Percentiles rank a stretch among this genome's conserved stretches.
Conservation (phyloP, 1,139 yeast genomes). For the Pneumocystis jirovecii region DNA sequence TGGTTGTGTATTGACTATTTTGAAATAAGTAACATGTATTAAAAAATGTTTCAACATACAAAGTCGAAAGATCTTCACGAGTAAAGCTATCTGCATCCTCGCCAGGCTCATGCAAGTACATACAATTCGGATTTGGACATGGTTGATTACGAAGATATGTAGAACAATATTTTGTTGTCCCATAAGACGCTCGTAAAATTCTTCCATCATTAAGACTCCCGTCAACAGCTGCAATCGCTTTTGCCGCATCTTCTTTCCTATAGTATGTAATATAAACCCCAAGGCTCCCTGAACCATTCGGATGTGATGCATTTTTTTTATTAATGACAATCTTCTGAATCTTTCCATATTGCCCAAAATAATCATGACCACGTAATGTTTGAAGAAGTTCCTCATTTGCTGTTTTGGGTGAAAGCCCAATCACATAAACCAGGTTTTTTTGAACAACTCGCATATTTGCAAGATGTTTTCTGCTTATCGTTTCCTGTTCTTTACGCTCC, state of each 20-base stretch:
- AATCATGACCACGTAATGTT: slow-evolving; percentile 73
- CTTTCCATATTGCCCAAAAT: slow-evolving; percentile 95
- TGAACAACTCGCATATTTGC: slow-evolving; percentile 97
- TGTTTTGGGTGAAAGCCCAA: slow-evolving; percentile 85
- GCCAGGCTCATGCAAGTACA: slow-evolving; percentile 98
- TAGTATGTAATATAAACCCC: slow-evolving; percentile 95
- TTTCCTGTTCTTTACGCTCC: slow-evolving; percentile 82
- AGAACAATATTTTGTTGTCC: slow-evolving; percentile 95
- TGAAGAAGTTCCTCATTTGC: slow-evolving; percentile 80
- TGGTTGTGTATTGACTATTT: slow-evolving; percentile 6
- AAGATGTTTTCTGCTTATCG: slow-evolving; percentile 71
- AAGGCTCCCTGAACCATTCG: slow-evolving; percentile 45
- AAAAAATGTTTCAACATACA: slow-evolving; percentile 36
- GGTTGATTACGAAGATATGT: slow-evolving; percentile 87
- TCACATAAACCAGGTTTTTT: slow-evolving; percentile 90
- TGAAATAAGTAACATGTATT: not conserved
- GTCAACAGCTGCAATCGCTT: slow-evolving; percentile 84
- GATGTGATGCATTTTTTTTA: slow-evolving; percentile 35
- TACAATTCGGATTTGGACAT: slow-evolving; percentile 97
- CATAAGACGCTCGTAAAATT: slow-evolving; percentile 84
- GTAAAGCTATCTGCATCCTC: slow-evolving; percentile 80
- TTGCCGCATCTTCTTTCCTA: slow-evolving; percentile 83
- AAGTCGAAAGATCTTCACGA: slow-evolving; percentile 77
- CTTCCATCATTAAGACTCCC: slow-evolving; percentile 87
- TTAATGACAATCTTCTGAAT: slow-evolving; percentile 89